Percentiles rank a stretch among this genome's conserved stretches.
Conservation (phyloP, 768 basidiomycete genomes). For the Tubosaeta sp. region DNA sequence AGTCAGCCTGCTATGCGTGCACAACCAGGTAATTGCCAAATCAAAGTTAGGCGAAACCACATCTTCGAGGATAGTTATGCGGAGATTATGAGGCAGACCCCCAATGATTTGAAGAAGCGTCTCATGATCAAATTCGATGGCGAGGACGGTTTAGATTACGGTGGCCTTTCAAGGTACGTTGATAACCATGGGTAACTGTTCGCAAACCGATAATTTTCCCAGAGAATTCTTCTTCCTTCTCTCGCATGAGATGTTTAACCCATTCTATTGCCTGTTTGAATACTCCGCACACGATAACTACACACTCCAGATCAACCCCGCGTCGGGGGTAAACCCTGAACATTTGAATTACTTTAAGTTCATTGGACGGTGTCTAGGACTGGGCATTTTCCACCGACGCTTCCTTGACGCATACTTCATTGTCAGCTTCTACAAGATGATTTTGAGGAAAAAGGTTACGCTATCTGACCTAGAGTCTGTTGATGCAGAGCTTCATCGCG, state of each 20-base stretch:
- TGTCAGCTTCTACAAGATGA: slow-evolving; percentile 99
- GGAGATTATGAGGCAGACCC: slow-evolving; percentile 99
- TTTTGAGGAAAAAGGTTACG: slow-evolving; percentile 95
- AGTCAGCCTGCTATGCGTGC: slow-evolving; percentile 98
- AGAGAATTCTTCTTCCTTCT: slow-evolving; percentile 99
- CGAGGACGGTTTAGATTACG: slow-evolving; percentile 98
- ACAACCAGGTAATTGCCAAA: slow-evolving; percentile 98
- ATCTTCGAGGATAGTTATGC: slow-evolving; percentile 99
- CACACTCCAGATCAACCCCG: slow-evolving; percentile 98
- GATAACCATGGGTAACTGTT: neutral
- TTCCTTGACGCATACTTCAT: slow-evolving; percentile 99
- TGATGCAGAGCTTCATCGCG: slow-evolving; percentile 90
- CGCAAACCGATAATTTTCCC: slow-evolving; percentile 14
- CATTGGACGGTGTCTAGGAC: slow-evolving; percentile 90
- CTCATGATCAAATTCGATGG: slow-evolving; percentile 99
- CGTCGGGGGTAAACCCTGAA: slow-evolving; percentile 96
- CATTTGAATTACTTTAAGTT: slow-evolving; percentile 99
- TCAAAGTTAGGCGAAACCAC: slow-evolving; percentile 96
- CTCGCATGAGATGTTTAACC: slow-evolving; percentile 99
- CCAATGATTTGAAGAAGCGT: slow-evolving; percentile 96
- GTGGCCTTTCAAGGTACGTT: slow-evolving; percentile 87
- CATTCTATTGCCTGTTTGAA: slow-evolving; percentile 99
- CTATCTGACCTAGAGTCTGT: slow-evolving; percentile 94
- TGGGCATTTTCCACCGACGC: slow-evolving; percentile 98
- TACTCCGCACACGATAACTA: slow-evolving; percentile 99